Evolutionary conservation across 768 basidiomycete genomes (phyloP), one percentile per base, ranked within the genome.

Genomic region (Lactifluus subvellereus): DNA sequence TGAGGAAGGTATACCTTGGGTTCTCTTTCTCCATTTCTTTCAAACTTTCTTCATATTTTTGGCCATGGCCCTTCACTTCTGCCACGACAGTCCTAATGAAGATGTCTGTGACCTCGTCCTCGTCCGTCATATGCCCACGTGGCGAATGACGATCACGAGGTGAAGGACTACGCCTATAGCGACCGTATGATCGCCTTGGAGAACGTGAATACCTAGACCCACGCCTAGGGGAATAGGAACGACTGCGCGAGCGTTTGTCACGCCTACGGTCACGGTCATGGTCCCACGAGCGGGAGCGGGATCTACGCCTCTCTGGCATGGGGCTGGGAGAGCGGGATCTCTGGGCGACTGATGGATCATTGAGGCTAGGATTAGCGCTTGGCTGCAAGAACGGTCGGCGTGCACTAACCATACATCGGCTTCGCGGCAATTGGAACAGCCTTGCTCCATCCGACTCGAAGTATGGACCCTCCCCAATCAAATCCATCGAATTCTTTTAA

Each of bases 361-460:
- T 30, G 38, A 18, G 32, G 42, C 32, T 40, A 7, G 53, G 48
- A 35, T 54, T 33, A 22, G 5, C 33, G 13, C 11, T 8, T 20
- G 22, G 5, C 13, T 4, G 42, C 32, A 47, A 43, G 20, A 27
- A 33, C 16, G 13, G 40, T 10, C 14, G 22, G 18, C 40, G 14
- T 43, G 5, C 35, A 62, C 81, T 69, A 64, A 97, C 96, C 85
- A 77, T 91, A 98, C 79, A 86, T 80, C 65, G 87, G 80, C 72
- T 86, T 88, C 1, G 81, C 76, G 35, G 89, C 92, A 50, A 97
- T 77, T 16, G 94, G 89, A 6, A 98, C 91, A 2, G 95, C 91
- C 75, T 98, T 98, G 71, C 96, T 96, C 95, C 96, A 99, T 14
- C 94, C 94, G 6, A 95, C 92, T 14, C 92, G 81, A 4, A 99